Conservation (phyloP, 352 stramenopile species). For the Pseudoperonospora humuli region DNA sequence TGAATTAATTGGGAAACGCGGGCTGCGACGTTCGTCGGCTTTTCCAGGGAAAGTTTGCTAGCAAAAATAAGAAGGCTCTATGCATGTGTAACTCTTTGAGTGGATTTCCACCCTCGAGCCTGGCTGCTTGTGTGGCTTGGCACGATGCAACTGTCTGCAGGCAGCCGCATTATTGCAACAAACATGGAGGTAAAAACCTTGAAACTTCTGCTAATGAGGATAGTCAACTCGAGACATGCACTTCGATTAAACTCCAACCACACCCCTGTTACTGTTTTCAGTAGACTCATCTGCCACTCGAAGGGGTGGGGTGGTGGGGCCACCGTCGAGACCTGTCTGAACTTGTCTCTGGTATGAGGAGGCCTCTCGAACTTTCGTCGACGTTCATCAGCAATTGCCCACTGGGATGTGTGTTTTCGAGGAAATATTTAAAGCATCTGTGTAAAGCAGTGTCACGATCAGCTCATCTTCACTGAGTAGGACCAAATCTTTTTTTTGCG, state of each 20-base stretch:
- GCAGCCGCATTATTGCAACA: not conserved
- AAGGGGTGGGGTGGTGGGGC: not conserved
- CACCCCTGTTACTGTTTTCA: not conserved
- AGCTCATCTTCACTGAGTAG: not conserved
- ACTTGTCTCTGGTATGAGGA: slow-evolving; percentile 8
- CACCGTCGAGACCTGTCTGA: slow-evolving; percentile 5
- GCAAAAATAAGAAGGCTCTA: not conserved
- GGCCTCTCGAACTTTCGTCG: slow-evolving; percentile 19
- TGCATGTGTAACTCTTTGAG: slow-evolving; percentile 8
- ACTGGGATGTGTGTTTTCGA: slow-evolving; percentile 9
- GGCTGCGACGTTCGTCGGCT: slow-evolving; percentile 7
- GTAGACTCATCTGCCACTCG: not conserved
- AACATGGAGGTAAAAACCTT: too few species aligned
- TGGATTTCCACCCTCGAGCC: slow-evolving; percentile 13
- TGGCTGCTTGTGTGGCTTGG: slow-evolving; percentile 1
- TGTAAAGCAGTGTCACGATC: not conserved
- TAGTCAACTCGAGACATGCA: too few species aligned
- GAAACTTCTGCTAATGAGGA: too few species aligned
- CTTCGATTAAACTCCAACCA: not conserved
- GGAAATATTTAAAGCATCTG: slow-evolving; percentile 1
- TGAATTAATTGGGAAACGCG: not conserved
- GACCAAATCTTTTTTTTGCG: not conserved
- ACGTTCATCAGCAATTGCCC: slow-evolving; percentile 15
- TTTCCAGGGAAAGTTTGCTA: slow-evolving; percentile 3
- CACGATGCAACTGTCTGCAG: slow-evolving; percentile 2